These are phyloP conservation scores for Pistacia integerrima DNA, from an alignment of 345 rosid genomes.

Conservation along the genomic window DNA sequence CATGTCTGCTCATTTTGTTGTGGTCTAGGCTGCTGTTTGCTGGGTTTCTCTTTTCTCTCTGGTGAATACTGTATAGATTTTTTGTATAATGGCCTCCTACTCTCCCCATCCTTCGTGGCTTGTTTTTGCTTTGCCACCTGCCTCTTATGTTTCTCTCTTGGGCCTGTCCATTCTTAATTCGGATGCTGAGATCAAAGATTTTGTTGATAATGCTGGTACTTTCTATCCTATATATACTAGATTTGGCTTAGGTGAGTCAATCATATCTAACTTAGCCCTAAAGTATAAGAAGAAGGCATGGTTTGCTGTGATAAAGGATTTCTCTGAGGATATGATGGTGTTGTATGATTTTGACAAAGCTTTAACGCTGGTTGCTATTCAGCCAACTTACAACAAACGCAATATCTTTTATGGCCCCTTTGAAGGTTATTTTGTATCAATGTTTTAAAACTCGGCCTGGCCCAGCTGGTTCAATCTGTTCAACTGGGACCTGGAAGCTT, in stretches of 20 bases:
- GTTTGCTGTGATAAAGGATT: conserved; percentile 81
- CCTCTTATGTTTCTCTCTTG: too few species aligned
- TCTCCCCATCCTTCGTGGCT: too few species aligned
- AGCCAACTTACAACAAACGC: conserved; percentile 64
- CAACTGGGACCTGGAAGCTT: too few species aligned
- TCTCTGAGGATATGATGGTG: conserved; percentile 76
- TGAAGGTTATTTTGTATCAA: conserved; percentile 54
- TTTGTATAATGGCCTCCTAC: too few species aligned
- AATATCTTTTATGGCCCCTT: conserved; percentile 84
- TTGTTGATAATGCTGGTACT: conserved; percentile 68
- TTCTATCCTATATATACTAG: conserved; percentile 78
- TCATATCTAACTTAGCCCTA: conserved; percentile 46
- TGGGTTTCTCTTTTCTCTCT: too few species aligned
- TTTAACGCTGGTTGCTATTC: conserved; percentile 71
- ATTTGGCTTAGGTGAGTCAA: conserved; percentile 67
- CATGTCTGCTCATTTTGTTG: too few species aligned
- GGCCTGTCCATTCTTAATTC: conserved; percentile 52
- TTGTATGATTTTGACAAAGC: conserved; percentile 73
- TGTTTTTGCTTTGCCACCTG: too few species aligned
- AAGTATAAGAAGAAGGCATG: conserved; percentile 95
- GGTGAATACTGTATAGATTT: too few species aligned
- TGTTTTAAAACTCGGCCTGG: too few species aligned
- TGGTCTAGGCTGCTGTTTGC: too few species aligned
- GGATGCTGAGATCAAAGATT: conserved; percentile 59
- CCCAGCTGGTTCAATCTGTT: too few species aligned